phyloP scores from a whole-genome alignment of 1,284 basidiomycete species.

The Papiliotrema fonsecae region DNA sequence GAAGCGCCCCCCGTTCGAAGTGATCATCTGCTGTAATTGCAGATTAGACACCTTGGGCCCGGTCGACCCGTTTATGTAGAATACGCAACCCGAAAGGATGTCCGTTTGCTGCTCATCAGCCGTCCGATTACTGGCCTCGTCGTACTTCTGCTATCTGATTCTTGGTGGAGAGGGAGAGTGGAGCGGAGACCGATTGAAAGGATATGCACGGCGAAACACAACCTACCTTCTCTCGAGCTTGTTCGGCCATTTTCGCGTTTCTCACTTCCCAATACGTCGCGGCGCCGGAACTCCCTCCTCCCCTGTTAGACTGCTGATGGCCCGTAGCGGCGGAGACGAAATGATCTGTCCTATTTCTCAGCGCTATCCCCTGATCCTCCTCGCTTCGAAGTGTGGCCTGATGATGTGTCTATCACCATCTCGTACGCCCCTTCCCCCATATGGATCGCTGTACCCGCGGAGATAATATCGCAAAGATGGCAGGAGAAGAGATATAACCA shows the following conservation, averaged over 20 bases:
- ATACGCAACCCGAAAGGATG: conserved; percentile 34
- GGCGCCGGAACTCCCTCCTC: conserved; percentile 28
- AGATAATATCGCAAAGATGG: too few relatives aligned
- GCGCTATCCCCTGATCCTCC: not conserved
- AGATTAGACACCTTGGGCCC: conserved; percentile 44
- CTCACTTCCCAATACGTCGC: conserved; percentile 42
- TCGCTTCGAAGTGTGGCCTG: not conserved
- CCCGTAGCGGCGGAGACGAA: conserved; percentile 42
- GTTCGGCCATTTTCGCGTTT: conserved; percentile 37
- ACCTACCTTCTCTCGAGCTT: conserved; percentile 31
- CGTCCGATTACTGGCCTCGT: not conserved
- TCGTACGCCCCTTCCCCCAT: too few relatives aligned
- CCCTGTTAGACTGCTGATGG: conserved; percentile 40
- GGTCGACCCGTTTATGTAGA: conserved; percentile 47
- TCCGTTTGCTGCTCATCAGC: conserved; percentile 14
- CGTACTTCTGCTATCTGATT: too few relatives aligned
- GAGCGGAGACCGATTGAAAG: not conserved
- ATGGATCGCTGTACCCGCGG: too few relatives aligned
- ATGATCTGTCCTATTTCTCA: conserved; percentile 29
- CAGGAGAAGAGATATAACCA: not conserved
- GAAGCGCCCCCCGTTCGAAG: conserved; percentile 42
- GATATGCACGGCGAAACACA: not conserved
- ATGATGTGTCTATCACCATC: too few relatives aligned
- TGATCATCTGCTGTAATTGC: conserved; percentile 46
- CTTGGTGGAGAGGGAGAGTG: too few relatives aligned